Conservation (phyloP, 148 eudicot genomes). For the Chenopodium quinoa region DNA sequence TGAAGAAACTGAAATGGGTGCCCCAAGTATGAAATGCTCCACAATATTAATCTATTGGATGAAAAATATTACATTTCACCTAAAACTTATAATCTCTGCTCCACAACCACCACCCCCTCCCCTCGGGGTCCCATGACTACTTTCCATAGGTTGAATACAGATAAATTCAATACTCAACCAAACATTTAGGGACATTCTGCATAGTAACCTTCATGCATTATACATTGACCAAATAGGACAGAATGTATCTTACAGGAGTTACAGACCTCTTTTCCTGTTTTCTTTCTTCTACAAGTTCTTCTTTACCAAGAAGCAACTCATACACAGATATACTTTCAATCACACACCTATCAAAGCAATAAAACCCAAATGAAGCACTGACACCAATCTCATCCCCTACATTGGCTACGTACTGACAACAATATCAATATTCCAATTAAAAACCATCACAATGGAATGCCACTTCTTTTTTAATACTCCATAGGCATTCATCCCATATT, state of each 20-base stretch:
- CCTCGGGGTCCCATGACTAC: too few species aligned
- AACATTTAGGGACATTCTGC: neutral
- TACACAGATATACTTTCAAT: neutral
- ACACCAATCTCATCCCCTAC: neutral
- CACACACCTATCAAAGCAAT: neutral
- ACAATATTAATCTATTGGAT: too few species aligned
- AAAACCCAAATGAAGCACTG: neutral
- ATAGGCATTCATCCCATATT: neutral
- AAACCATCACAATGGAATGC: neutral
- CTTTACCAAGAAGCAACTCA: neutral
- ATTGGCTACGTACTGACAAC: neutral
- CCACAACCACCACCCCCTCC: too few species aligned
- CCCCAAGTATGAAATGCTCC: too few species aligned
- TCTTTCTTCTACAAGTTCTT: neutral
- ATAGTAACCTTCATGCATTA: neutral
- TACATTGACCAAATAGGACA: neutral
- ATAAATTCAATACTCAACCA: too few species aligned
- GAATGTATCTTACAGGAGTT: neutral
- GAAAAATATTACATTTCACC: too few species aligned
- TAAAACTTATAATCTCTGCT: too few species aligned
- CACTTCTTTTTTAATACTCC: neutral
- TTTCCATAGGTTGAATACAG: too few species aligned
- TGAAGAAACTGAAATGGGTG: too few species aligned
- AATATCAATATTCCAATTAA: neutral
- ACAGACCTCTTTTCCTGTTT: neutral